Evolutionary conservation across 2,329 filamentous ascomycete genomes (phyloP), one percentile per base, ranked within the genome.

Genomic region (Ceratocystiopsis sp.): DNA sequence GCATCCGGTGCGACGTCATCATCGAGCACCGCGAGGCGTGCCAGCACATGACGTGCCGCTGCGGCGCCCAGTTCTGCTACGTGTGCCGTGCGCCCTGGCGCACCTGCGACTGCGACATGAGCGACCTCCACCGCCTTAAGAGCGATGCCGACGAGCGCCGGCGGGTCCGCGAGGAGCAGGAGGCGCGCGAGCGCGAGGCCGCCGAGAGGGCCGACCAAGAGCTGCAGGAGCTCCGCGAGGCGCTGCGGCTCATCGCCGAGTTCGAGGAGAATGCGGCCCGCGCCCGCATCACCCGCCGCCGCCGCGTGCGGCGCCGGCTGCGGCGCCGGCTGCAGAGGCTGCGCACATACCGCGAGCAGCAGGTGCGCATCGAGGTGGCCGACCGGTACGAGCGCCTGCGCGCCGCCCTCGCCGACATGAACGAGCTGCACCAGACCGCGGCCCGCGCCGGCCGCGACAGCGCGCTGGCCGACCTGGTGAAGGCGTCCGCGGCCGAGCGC

Each of bases 11-110:
- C 58, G 65, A 67, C 40, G 71, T 78, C 8, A 66, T 84, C 53
- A 80, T 93, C 25, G 84, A 93, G 61, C 73, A 89, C 46, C 73
- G 73, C 47, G 75, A 80, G 51, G 84, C 82, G 4, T 93, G 84
- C 59, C 82, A 86, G 58, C 84, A 91, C 57, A 93, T 93, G 77
- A 89, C 78, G 5, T 93, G 84, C 52, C 74, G 80, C 35, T 93
- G 85, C 57, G 78, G 74, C 35, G 78, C 80, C 10, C 67, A 91
- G 53, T 93, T 93, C 59, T 93, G 85, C 64, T 91, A 89, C 62
- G 72, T 87, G 3, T 93, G 84, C 57, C 76, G 75, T 6, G 57
- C 62, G 19, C 69, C 66, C 44, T 93, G 84, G 85, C 73, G 76
- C 51, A 82, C 77, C 0, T 91, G 84, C 55, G 60, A 59, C 2